These are phyloP conservation scores for Erythrophleum fordii DNA, from an alignment of 306 rosid species.

Conservation along the genomic window DNA sequence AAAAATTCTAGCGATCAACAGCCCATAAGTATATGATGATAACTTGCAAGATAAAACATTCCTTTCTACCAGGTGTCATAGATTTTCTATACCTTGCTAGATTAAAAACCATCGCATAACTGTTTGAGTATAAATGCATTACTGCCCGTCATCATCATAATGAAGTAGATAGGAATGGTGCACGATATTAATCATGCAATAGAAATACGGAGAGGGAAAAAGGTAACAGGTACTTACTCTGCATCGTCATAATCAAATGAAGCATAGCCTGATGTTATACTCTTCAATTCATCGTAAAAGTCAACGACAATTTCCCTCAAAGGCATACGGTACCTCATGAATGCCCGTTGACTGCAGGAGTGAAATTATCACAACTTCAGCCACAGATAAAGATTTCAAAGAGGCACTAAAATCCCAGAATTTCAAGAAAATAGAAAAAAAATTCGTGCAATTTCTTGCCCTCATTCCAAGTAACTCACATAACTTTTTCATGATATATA, in stretches of 20 bases:
- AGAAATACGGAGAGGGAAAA: constrained; percentile 7
- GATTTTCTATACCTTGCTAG: not conserved
- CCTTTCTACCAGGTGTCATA: not conserved
- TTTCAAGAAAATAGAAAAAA: not conserved
- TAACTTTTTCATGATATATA: constrained; percentile 23
- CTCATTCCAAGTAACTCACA: not conserved
- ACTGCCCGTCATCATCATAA: not conserved
- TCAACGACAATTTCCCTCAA: constrained; percentile 92
- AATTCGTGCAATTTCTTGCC: not conserved
- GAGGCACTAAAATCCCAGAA: not conserved
- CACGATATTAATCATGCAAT: not conserved
- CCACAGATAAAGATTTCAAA: not conserved
- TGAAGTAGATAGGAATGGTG: constrained; percentile 3
- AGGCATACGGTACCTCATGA: constrained; percentile 93
- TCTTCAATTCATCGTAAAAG: constrained; percentile 94
- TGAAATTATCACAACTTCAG: constrained; percentile 39
- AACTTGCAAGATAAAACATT: not conserved
- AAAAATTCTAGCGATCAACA: too few relatives aligned
- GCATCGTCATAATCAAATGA: constrained; percentile 93
- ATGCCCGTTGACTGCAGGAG: constrained; percentile 80
- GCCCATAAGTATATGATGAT: constrained; percentile 1
- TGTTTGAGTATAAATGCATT: not conserved
- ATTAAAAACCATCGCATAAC: constrained; percentile 6
- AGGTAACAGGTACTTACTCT: constrained; percentile 55
- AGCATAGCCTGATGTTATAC: constrained; percentile 94